Base-by-base conservation (phyloP, 2,329 filamentous ascomycete genomes). In the Microthyrium microscopicum region DNA sequence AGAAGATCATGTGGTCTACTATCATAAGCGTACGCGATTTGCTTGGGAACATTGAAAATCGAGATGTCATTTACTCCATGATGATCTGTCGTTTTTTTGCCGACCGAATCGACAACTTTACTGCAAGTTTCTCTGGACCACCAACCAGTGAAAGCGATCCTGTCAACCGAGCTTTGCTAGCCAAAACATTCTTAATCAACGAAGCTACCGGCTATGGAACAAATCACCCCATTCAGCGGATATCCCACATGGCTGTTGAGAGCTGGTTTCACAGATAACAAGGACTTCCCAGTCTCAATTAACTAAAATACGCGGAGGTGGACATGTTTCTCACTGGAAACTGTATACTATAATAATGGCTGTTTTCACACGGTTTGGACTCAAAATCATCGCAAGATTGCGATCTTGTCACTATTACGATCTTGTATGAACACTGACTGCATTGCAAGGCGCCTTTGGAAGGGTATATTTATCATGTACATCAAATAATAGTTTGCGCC, bases 51-150 rank as follows among this genome's bases (percentile, higher is more conserved):
- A 70, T 77, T 17, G 85, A 94, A 56, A 89, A 87, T 46, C 73
- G 85, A 34, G 84, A 94, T 50, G 77, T 93, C 13, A 70, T 94
- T 36, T 93, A 93, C 55, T 89, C 81, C 0, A 77, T 93, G 42
- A 81, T 80, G 6, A 71, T 92, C 35, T 73, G 79, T 12, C 73
- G 83, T 18, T 73, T 85, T 40, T 64, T 84, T 31, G 74, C 78
- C 29, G 72, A 73, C 20, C 69, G 73, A 11, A 48, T 58, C 39
- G 50, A 55, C 12, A 56, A 58, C 18, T 62, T 61, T 41, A 54
- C 58, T 6, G 56, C 58, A 29, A 4, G 25, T 38, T 38, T 44
- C 51, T 34, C 48, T 49, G 9, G 49, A 53, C 18, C 53, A 46
- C 39, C 52, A 53, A 31, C 29, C 49, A 26, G 54, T 20, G 28